A percentile compares a stretch with the other conserved stretches of the same genome.
Conservation (phyloP, 805 yeast genomes). For the Zygoascus biomembranicola region DNA sequence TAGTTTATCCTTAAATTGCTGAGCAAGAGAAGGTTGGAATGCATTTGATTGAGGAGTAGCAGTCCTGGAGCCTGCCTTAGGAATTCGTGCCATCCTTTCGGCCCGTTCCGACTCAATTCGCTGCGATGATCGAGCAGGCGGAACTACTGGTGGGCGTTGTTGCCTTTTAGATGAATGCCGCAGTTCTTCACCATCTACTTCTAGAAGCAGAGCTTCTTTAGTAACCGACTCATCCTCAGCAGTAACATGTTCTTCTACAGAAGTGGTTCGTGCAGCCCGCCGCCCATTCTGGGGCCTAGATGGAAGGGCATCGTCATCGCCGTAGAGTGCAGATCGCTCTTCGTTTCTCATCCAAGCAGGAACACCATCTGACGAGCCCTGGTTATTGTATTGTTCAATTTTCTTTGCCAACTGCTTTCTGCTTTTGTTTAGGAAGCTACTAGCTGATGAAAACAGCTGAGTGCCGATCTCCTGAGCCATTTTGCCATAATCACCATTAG, state of each 20-base stretch:
- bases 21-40: slow-evolving; percentile 16
- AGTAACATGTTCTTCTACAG: background rate
- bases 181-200: background rate
- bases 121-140: background rate
- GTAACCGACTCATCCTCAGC: slow-evolving; percentile 3
- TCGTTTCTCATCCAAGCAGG: slow-evolving; percentile 73
- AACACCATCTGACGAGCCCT: slow-evolving; percentile 25
- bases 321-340: slow-evolving; percentile 24
- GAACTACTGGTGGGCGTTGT: background rate
- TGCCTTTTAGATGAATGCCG: background rate
- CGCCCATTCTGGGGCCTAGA: background rate
- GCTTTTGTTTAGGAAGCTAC: slow-evolving; percentile 49
- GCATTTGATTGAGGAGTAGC: slow-evolving; percentile 13
- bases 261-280: background rate
- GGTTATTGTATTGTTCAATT: slow-evolving; percentile 45
- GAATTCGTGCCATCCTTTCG: background rate
- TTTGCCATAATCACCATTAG: slow-evolving; percentile 28
- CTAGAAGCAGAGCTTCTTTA: slow-evolving; percentile 9
- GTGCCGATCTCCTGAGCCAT: slow-evolving; percentile 46
- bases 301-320: slow-evolving; percentile 5
- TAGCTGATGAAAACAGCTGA: slow-evolving; percentile 53
- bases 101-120: background rate
- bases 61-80: background rate
- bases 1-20: slow-evolving; percentile 14
- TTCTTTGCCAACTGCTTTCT: slow-evolving; percentile 54